These are phyloP conservation scores for Jatropha curcas DNA, from an alignment of 345 rosid genomes.

Conservation along the genomic window DNA sequence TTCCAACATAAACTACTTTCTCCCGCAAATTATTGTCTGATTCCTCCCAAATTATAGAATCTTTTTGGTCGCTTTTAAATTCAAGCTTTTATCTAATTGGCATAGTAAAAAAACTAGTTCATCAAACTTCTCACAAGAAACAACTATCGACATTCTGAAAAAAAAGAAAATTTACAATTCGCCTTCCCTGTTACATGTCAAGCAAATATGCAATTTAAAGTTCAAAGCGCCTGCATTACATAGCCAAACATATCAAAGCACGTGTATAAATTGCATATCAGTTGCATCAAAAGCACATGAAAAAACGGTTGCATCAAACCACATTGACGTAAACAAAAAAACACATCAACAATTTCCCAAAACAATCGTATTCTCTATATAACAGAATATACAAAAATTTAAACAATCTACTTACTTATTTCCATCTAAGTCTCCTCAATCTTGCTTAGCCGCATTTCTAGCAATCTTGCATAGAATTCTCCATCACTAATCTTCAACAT, in stretches of 20 bases:
- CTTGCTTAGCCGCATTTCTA: slow-evolving; percentile 54
- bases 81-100: neutral
- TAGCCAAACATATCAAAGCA: neutral
- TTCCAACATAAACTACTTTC: neutral
- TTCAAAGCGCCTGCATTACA: neutral
- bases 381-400: neutral
- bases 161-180: neutral
- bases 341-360: neutral
- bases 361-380: neutral
- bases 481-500: slow-evolving; percentile 87
- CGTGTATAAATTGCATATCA: neutral
- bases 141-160: neutral
- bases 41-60: neutral
- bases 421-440: slow-evolving; percentile 25
- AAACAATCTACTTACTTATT: slow-evolving; percentile 9
- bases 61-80: neutral
- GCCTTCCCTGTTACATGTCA: neutral
- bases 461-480: slow-evolving; percentile 54
- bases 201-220: neutral
- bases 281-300: neutral
- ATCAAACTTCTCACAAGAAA: neutral
- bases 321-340: neutral
- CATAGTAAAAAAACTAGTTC: neutral
- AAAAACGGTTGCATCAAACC: too few species aligned
- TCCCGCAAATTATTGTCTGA: neutral